Base-by-base conservation (phyloP, 345 rosid genomes). In the Eucalyptus melliodora region DNA sequence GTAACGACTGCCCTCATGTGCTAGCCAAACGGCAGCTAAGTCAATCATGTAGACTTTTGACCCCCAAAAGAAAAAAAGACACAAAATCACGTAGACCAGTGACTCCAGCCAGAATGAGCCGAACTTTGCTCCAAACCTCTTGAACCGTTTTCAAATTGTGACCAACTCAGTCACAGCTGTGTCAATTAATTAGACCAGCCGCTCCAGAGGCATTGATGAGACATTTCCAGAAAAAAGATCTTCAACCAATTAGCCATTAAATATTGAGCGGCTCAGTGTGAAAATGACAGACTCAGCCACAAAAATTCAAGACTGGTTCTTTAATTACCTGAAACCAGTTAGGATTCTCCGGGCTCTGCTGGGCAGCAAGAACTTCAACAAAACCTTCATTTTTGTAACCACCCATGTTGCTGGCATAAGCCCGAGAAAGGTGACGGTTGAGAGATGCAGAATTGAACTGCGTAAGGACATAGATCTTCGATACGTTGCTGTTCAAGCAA, bases 281-380 rank as follows among this genome's bases (percentile, higher is more conserved):
- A 77, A 72, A 16, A 19, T 14, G 42, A 37, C 45, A 37, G 45
- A 37, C 2, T 77, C 16, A 21, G 47, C 85, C 47, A 40, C 24
- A 40, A 11, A 40, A 77, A 15, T 2, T 40, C 4, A 77, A 37
- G 85, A 11, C 5, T 40, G 30, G 16, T 77, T 40, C 7, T 21
- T 26, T 27, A 65, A 42, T 67, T 90, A 96, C 99, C 98, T 97
- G 99, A 87, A 97, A 96, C 99, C 99, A 97, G 86, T 97, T 97
- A 6, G 99, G 99, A 80, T 97, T 97, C 93, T 97, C 99, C 2
- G 99, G 99, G 87, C 98, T 97, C 94, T 97, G 99, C 89, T 97
- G 99, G 87, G 99, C 99, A 26, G 99, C 99, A 89, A 97, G 97
- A 90, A 96, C 99, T 90, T 97, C 99, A n/a, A 97, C 99, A 89